A percentile compares a stretch with the other conserved stretches of the same genome.
Conservation (phyloP, 2,329 filamentous ascomycete species). For the Xenosphaeropsis pyriputrescens region DNA sequence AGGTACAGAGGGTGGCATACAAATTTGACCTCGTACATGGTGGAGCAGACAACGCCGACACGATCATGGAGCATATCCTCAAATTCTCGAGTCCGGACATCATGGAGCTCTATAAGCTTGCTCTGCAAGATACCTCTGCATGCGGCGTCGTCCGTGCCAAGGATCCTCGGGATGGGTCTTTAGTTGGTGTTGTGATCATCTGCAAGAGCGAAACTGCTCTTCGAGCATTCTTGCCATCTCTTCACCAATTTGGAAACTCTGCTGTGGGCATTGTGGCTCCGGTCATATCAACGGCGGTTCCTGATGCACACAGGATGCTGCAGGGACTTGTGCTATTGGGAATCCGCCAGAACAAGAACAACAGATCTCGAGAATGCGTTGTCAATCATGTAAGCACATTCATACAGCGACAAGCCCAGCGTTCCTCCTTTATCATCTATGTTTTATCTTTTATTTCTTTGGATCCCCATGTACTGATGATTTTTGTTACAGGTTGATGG, state of each 20-base stretch:
- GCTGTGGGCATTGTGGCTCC: conserved; percentile 52
- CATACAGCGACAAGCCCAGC: neutral
- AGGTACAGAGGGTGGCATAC: conserved; percentile 32
- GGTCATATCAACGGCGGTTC: conserved; percentile 44
- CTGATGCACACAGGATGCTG: conserved; percentile 27
- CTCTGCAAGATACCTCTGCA: conserved; percentile 40
- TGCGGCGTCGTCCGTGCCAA: conserved; percentile 55
- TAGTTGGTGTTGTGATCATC: conserved; percentile 50
- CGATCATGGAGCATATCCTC: conserved; percentile 49
- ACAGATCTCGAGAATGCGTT: conserved; percentile 40
- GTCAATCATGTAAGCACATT: conserved; percentile 44
- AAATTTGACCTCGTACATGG: conserved; percentile 55
- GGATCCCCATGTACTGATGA: neutral
- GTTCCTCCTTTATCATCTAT: too few relatives aligned
- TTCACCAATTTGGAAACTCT: conserved; percentile 25
- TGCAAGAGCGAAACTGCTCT: conserved; percentile 43
- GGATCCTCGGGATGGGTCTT: conserved; percentile 40
- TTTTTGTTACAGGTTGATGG: conserved; percentile 17
- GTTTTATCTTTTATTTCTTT: conserved; percentile 1
- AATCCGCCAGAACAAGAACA: conserved; percentile 49
- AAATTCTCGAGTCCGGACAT: conserved; percentile 48
- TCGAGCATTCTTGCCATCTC: conserved; percentile 43
- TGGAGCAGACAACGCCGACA: conserved; percentile 34
- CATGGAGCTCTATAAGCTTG: conserved; percentile 51
- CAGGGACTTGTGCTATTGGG: conserved; percentile 51